Base-by-base conservation (phyloP, 2,329 filamentous ascomycete species). In the Blastomyces gilchristii region DNA sequence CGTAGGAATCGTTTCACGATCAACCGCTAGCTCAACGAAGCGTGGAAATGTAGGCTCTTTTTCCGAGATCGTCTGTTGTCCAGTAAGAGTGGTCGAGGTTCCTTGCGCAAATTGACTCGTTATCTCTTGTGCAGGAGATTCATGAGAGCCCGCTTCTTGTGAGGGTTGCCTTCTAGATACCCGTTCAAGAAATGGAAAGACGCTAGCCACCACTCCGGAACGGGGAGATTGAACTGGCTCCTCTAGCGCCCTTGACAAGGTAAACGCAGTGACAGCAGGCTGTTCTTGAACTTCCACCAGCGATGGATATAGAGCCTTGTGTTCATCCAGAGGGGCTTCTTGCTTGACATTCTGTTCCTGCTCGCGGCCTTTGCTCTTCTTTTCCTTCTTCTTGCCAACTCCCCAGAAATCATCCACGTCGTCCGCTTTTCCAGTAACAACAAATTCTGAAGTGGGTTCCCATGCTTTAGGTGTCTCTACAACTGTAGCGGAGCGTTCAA, bases 151-250 rank as follows among this genome's bases (percentile, higher is more conserved):
- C n/a, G 43, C 18, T 11, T 67, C 63, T 47, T 60, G 57, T 58
- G 62, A 67, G 45, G 69, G 67, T 61, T 70, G 68, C 18, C 70
- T 70, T 64, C 72, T 75, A 4, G 68, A 68, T 16, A 69, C 71
- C 56, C 75, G 72, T 63, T 75, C 71, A 34, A 76, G 66, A 22
- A 70, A 68, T 12, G 75, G 75, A 53, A 77, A 76, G 39, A 76
- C 67, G 59, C 65, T 72, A 11, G 71, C 68, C 62, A 76, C 68
- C 56, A 71, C 71, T 65, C 68, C 70, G 31, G 65, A 63, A 31
- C 61, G 56, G 25, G 62, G 18, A 11, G 59, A 50, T 58, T 70
- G 67, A 37, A 61, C 64, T 4, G 12, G n/a, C 28, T 60, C 49
- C 49, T 57, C 45, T 2, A 18, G 11, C 9, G 31, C 9, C 49